Percentiles rank a stretch among this genome's conserved stretches.
phyloP scores from a whole-genome alignment of 345 rosid genomes.

The Arabis hirsuta region DNA sequence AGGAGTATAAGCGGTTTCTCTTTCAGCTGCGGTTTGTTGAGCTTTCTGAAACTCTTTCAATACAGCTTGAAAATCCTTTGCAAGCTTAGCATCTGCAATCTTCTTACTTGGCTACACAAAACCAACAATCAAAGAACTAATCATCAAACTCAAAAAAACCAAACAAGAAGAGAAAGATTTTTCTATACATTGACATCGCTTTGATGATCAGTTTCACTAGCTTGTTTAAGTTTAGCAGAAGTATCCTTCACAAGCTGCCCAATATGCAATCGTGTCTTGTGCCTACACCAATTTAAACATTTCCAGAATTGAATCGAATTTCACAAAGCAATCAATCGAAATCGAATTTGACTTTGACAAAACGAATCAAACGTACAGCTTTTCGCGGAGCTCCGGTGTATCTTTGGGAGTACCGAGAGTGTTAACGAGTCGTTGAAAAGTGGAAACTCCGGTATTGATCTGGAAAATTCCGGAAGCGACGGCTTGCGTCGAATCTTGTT shows the following conservation, averaged over 20 bases:
- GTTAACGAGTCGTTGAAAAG: constrained; percentile 91
- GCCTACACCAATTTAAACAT: constrained; percentile 66
- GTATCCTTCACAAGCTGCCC: constrained; percentile 96
- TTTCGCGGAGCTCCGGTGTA: constrained; percentile 92
- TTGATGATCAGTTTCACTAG: constrained; percentile 84
- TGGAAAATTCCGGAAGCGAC: constrained; percentile 97
- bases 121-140: background rate
- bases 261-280: constrained; percentile 80
- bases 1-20: constrained; percentile 82
- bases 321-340: background rate
- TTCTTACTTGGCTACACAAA: constrained; percentile 81
- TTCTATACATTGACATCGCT: constrained; percentile 64
- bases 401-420: constrained; percentile 98
- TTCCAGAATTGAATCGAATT: background rate
- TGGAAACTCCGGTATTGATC: constrained; percentile 95
- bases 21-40: constrained; percentile 89
- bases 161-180: background rate
- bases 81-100: constrained; percentile 96
- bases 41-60: constrained; percentile 98
- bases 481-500: constrained; percentile 84
- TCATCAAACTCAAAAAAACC: background rate
- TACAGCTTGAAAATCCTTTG: constrained; percentile 95
- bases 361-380: constrained; percentile 54
- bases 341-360: background rate
- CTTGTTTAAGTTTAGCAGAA: constrained; percentile 89